Evolutionary conservation across 495 filamentous ascomycete genomes (phyloP), one percentile per base, ranked within the genome.

Genomic region (Chlorociboria aeruginascens): DNA sequence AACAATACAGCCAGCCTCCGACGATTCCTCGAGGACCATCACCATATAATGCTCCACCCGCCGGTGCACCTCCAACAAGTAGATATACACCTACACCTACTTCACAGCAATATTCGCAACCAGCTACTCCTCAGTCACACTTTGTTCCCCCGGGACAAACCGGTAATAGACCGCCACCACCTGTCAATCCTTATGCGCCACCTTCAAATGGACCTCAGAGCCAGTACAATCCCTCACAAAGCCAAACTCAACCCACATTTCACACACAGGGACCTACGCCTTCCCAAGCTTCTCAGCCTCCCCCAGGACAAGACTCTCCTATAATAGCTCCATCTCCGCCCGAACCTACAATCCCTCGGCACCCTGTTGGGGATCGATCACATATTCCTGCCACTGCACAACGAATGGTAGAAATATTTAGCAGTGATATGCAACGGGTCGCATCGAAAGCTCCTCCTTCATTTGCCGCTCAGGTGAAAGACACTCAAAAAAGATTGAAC

Each of bases 401-500:
- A 55, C 80, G 82, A 45, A 69, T 97, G 54, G 87, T 80, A 40
- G 85, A 95, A 49, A 80, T 89, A 30, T 78, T 98, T 49, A 81
- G 69, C 41, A 70, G 71, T 36, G 89, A 96, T 50, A 89, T 98
- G 77, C 80, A 89, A 57, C 81, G 87, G 28, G 83, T 98, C 46
- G 88, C 90, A 49, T 60, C 76, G 41, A 79, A 82, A 44, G 93
- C 93, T 0, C 92, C 92, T 3, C 66, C 79, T 12, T 72, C 79
- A 4, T 96, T 89, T 70, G 81, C 83, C 57, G 70, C 77, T 17
- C 86, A 95, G 61, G 86, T 97, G 34, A 82, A 83, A 42, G 90
- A 98, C 61, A 92, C 88, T 3, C 87, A 95, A 60, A 93, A 93
- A 64, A 76, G 90, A 37, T 71, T 98, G 48, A 84, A 82, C 52